Conservation (phyloP, 2,329 filamentous ascomycete genomes). For the Curvularia verruculosa region DNA sequence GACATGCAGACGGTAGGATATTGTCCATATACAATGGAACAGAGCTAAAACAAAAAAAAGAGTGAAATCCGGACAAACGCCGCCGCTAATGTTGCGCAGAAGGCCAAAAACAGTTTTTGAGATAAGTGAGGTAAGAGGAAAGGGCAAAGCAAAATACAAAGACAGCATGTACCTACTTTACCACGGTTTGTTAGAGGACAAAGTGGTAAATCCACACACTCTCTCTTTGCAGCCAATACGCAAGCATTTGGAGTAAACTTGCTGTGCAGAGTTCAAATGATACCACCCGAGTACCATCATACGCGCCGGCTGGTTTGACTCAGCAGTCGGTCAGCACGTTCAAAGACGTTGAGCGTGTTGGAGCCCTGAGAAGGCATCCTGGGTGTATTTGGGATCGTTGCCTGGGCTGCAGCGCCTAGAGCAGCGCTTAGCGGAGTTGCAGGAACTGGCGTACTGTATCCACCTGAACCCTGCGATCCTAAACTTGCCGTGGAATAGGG, state of each 20-base stretch:
- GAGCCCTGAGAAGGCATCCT: conserved; percentile 32
- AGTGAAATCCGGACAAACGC: conserved; percentile 21
- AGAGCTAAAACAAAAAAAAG: conserved; percentile 1
- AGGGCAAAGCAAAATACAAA: background rate
- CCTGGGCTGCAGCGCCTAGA: conserved; percentile 86
- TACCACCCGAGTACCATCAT: conserved; percentile 9
- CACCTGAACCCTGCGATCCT: conserved; percentile 42
- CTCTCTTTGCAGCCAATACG: background rate
- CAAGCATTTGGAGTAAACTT: background rate
- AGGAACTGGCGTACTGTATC: conserved; percentile 66
- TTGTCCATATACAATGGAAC: background rate
- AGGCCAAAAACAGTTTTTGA: background rate
- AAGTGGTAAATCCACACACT: background rate
- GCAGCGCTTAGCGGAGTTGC: conserved; percentile 90
- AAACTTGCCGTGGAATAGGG: conserved; percentile 37
- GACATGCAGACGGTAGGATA: conserved; percentile 12
- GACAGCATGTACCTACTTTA: background rate
- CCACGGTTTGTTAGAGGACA: background rate
- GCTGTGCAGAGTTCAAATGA: background rate
- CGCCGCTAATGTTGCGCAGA: conserved; percentile 17
- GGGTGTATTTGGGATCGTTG: conserved; percentile 74
- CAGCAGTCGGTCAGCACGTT: conserved; percentile 44
- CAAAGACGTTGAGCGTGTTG: conserved; percentile 44
- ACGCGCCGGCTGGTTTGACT: conserved; percentile 40
- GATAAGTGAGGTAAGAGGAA: conserved; percentile 4